Evolutionary conservation across 2,329 filamentous ascomycete species (phyloP), one percentile per base, ranked within the genome.

Genomic region (Didymella keratinophila): DNA sequence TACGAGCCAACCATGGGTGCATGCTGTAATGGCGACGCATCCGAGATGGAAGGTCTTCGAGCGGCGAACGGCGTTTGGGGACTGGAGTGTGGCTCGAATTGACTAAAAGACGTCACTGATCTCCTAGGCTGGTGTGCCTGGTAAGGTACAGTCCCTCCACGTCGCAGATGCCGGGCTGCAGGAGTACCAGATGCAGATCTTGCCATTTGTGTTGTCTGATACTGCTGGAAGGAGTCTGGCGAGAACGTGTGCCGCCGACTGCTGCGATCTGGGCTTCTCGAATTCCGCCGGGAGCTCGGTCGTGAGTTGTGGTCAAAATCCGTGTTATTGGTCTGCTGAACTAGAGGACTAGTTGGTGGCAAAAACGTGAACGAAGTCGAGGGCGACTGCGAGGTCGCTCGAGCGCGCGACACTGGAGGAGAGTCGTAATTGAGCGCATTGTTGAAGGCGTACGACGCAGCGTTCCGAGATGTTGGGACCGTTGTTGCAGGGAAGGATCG

Each of bases 1-100:
- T 97, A 99, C 1, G 94, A 97, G 2, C 95, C 95, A 2, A 98
- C 94, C 90, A 99, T 96, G 3, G 93, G 93, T 9, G 94, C 93
- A 76, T 96, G 92, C 56, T 94, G 91, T 27, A 95, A 80, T 4
- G 92, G 89, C 2, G 92, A 92, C 2, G 83, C 80, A 44, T 97
- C 93, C 0, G 89, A 87, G 44, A 91, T 81, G 0, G 93, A 97
- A 0, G 89, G 88, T 42, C 92, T 84, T 16, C 83, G 76, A 2
- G 86, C 81, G 3, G 84, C 82, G 43, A 83, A 66, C 1, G 81
- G 79, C 16, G 78, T 76, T 55, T 80, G 78, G 4, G 80, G 79
- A 28, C 74, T 75, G 14, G 77, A 80, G 34, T 74, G 73, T 10
- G 74, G 69, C 37, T 75, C 71, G 27, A 70, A 66, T 10, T 73